Evolutionary conservation across 192 early-diverging fungal species (phyloP).

Genomic region (Coemansia sp.): DNA sequence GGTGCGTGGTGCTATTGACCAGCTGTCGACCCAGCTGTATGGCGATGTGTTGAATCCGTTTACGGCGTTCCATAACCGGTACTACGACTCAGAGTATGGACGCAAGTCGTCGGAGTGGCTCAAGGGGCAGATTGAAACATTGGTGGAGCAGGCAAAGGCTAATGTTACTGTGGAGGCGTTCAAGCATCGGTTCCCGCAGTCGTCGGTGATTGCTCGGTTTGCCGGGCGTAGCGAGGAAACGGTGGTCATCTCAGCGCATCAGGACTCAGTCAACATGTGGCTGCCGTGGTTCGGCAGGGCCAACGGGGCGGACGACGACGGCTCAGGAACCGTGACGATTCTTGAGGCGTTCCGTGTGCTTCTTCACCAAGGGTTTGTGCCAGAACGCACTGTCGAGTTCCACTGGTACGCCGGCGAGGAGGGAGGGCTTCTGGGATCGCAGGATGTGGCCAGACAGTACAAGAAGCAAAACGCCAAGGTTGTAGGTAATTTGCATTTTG

Average conservation of each 20-base stretch:
- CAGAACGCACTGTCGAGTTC: constrained; percentile 85
- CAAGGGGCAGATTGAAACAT: constrained; percentile 55
- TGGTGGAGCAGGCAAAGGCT: constrained; percentile 36
- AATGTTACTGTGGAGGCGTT: constrained; percentile 76
- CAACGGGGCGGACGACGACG: constrained; percentile 87
- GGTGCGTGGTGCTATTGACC: constrained; percentile 60
- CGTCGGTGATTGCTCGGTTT: constrained; percentile 80
- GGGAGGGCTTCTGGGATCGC: constrained; percentile 85
- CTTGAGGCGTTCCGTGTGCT: constrained; percentile 83
- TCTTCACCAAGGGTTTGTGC: constrained; percentile 65
- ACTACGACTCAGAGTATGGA: constrained; percentile 78
- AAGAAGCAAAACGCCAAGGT: constrained; percentile 60
- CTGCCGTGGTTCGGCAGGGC: constrained; percentile 73
- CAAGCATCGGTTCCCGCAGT: constrained; percentile 79
- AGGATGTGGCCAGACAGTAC: constrained; percentile 77
- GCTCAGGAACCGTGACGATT: constrained; percentile 87
- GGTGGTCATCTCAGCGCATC: constrained; percentile 87
- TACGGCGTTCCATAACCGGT: constrained; percentile 84
- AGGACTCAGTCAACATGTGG: constrained; percentile 87
- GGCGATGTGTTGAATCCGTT: constrained; percentile 69
- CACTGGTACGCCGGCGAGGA: constrained; percentile 95
- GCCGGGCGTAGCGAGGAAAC: constrained; percentile 56
- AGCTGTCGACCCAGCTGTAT: constrained; percentile 69
- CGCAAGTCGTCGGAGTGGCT: constrained; percentile 72
- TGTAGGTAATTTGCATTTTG: constrained; percentile 80